Conservation (phyloP, 768 basidiomycete genomes). For the Boletellus ananas region DNA sequence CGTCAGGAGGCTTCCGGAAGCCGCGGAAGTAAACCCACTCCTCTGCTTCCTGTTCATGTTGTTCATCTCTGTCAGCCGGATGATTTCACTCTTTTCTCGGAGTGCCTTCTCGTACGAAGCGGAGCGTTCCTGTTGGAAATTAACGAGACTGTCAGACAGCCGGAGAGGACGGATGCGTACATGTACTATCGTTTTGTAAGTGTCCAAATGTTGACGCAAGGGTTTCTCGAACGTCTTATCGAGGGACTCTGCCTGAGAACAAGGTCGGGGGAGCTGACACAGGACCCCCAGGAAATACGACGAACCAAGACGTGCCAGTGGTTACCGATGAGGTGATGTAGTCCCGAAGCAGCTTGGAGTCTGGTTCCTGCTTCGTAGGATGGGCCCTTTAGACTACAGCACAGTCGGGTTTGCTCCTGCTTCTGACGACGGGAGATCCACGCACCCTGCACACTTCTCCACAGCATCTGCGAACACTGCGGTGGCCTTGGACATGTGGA, state of each 20-base stretch:
- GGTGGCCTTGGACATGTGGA: slow-evolving; percentile 78
- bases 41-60: slow-evolving; percentile 84
- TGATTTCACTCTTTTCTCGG: slow-evolving; percentile 78
- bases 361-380: slow-evolving; percentile 77
- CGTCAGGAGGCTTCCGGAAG: slow-evolving; percentile 6
- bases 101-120: slow-evolving; percentile 78
- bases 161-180: slow-evolving; percentile 37
- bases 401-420: background rate
- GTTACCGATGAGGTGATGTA: slow-evolving; percentile 89
- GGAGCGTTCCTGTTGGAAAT: slow-evolving; percentile 66
- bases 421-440: slow-evolving; percentile 2
- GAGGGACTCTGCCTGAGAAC: slow-evolving; percentile 69
- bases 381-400: slow-evolving; percentile 67
- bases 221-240: slow-evolving; percentile 90
- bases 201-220: slow-evolving; percentile 77
- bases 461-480: slow-evolving; percentile 84
- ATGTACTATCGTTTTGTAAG: slow-evolving; percentile 68
- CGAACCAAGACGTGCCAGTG: slow-evolving; percentile 88
- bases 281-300: slow-evolving; percentile 16
- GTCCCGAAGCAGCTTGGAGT: slow-evolving; percentile 79
- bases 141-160: background rate
- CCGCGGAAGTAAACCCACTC: slow-evolving; percentile 49
- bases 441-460: slow-evolving; percentile 79
- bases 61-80: slow-evolving; percentile 79
- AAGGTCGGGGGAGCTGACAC: slow-evolving; percentile 3